These are phyloP conservation scores for Penicillium canescens DNA, from an alignment of 495 filamentous ascomycete genomes.

Conservation along the genomic window DNA sequence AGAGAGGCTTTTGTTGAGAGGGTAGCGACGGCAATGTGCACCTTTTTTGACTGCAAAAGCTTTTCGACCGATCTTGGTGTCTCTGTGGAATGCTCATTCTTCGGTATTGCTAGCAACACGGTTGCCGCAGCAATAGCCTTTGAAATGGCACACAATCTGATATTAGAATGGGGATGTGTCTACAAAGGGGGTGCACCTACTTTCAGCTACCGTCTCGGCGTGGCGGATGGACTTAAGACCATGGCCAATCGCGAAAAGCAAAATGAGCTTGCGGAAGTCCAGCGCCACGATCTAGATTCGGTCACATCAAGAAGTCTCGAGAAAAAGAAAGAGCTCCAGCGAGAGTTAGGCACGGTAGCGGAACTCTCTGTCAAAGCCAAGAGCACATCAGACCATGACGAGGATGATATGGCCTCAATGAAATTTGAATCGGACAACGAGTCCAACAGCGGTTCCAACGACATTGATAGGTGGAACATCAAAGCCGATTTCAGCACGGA, in stretches of 20 bases:
- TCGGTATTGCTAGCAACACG: constrained; percentile 33
- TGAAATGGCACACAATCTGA: constrained; percentile 30
- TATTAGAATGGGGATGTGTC: constrained; percentile 23
- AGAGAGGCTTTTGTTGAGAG: constrained; percentile 6
- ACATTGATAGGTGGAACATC: neutral
- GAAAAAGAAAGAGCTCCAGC: constrained; percentile 1
- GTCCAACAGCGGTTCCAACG: neutral
- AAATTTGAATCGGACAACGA: neutral
- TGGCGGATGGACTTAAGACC: constrained; percentile 21
- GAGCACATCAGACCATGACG: too few species aligned
- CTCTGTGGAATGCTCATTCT: constrained; percentile 22
- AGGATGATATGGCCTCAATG: neutral
- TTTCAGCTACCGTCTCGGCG: constrained; percentile 30
- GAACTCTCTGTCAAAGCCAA: too few species aligned
- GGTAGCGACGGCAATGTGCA: constrained; percentile 8
- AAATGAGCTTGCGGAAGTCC: constrained; percentile 16
- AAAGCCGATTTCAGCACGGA: constrained; percentile 12
- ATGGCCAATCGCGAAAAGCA: constrained; percentile 27
- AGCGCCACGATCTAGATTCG: constrained; percentile 20
- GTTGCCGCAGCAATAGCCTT: constrained; percentile 30
- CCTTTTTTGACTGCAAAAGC: constrained; percentile 11
- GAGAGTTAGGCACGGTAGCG: neutral
- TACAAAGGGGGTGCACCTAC: constrained; percentile 22
- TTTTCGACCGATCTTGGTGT: neutral
- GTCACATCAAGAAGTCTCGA: constrained; percentile 17